phyloP scores from a whole-genome alignment of 257 asterid species.

The Fraxinus anomala region DNA sequence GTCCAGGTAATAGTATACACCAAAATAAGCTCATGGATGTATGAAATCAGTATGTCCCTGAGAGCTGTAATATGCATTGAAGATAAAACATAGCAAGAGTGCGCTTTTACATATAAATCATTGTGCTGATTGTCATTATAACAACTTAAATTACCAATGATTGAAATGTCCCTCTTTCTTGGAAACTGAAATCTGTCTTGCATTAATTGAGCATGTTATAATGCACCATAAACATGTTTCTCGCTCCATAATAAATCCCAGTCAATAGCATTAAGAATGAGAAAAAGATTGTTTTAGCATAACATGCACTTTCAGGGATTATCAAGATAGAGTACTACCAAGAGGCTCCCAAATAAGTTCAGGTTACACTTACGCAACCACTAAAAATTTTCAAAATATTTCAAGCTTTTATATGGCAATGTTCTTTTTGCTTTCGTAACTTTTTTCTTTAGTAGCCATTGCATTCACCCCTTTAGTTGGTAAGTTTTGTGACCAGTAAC shows the following conservation, averaged over 20 bases:
- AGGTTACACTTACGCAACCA: background rate
- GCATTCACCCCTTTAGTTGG: slow-evolving; percentile 5
- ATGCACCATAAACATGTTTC: background rate
- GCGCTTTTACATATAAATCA: background rate
- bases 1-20: slow-evolving; percentile 1
- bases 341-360: background rate
- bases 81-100: background rate
- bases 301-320: background rate
- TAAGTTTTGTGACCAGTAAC: background rate
- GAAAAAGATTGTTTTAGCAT: background rate
- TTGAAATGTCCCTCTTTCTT: background rate
- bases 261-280: background rate
- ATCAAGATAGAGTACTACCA: background rate
- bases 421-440: background rate
- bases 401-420: background rate
- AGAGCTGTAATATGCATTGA: background rate
- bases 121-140: background rate
- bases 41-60: background rate
- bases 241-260: background rate
- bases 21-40: background rate
- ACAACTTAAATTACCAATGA: background rate
- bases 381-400: background rate
- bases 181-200: background rate
- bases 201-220: background rate
- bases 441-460: background rate